Conservation (phyloP, 2,329 filamentous ascomycete species). For the Setomelanomma holmii region DNA sequence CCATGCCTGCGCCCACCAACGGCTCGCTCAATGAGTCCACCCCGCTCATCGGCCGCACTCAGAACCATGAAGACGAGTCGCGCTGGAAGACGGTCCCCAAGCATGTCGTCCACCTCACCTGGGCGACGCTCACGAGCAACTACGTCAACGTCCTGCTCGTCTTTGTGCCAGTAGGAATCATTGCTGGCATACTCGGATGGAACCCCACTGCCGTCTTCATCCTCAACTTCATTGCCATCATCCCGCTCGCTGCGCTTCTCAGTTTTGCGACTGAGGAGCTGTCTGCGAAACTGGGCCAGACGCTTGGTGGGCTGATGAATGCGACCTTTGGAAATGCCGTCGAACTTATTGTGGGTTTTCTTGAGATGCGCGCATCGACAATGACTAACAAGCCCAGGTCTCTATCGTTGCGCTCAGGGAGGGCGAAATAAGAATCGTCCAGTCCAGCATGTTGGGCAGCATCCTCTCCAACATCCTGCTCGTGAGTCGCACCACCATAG, state of each 20-base stretch:
- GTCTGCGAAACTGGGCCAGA: conserved; percentile 73
- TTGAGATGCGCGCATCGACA: neutral
- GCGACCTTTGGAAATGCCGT: conserved; percentile 83
- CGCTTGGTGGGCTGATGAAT: conserved; percentile 75
- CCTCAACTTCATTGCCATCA: conserved; percentile 82
- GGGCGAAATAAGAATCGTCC: conserved; percentile 92
- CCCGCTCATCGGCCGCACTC: conserved; percentile 34
- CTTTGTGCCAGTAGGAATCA: conserved; percentile 75
- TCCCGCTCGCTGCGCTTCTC: conserved; percentile 75
- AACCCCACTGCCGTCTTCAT: conserved; percentile 72
- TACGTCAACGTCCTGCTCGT: conserved; percentile 75
- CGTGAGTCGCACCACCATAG: conserved; percentile 50
- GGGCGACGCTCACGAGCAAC: conserved; percentile 57
- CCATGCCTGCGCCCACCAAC: conserved; percentile 37
- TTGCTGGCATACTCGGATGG: conserved; percentile 69
- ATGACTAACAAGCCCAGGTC: conserved; percentile 63
- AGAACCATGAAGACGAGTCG: conserved; percentile 28
- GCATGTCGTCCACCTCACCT: conserved; percentile 47
- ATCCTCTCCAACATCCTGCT: conserved; percentile 94
- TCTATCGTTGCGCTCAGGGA: conserved; percentile 89
- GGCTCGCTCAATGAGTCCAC: conserved; percentile 38
- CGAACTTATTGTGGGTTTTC: conserved; percentile 70
- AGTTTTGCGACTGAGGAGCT: conserved; percentile 83
- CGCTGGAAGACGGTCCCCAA: conserved; percentile 38
- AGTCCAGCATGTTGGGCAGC: conserved; percentile 95